Conservation (phyloP, 345 rosid species). For the Eucalyptus brandiana region DNA sequence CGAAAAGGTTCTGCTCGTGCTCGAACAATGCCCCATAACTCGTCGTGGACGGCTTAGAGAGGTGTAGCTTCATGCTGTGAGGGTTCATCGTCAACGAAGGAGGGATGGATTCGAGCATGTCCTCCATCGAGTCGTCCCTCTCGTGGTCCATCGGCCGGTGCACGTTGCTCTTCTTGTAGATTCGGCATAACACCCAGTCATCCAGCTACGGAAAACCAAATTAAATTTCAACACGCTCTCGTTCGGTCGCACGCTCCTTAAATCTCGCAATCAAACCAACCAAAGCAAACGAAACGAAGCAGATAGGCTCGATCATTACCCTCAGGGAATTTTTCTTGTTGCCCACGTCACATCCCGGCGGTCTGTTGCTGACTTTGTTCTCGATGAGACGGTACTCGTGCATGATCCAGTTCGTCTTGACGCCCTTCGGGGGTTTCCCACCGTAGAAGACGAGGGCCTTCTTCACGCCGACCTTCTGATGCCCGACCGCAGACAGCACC, state of each 20-base stretch:
- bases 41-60: slow-evolving; percentile 7
- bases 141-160: slow-evolving; percentile 40
- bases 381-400: slow-evolving; percentile 82
- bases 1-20: slow-evolving; percentile 21
- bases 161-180: slow-evolving; percentile 66
- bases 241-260: not conserved
- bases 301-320: slow-evolving; percentile 17
- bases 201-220: slow-evolving; percentile 42
- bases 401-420: slow-evolving; percentile 98
- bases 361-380: slow-evolving; percentile 37
- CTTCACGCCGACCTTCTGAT: slow-evolving; percentile 77
- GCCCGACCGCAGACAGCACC: slow-evolving; percentile 47
- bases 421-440: slow-evolving; percentile 98
- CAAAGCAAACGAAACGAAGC: not conserved
- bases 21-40: slow-evolving; percentile 26
- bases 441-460: slow-evolving; percentile 88
- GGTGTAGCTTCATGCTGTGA: slow-evolving; percentile 9
- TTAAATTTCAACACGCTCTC: not conserved
- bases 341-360: slow-evolving; percentile 47
- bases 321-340: slow-evolving; percentile 79
- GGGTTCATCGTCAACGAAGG: slow-evolving; percentile 29
- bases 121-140: slow-evolving; percentile 42
- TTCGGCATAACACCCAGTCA: slow-evolving; percentile 95
- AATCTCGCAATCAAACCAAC: not conserved
- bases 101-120: slow-evolving; percentile 37